phyloP scores from a whole-genome alignment of 169 alveolate species.

The Eimeria zaria region DNA sequence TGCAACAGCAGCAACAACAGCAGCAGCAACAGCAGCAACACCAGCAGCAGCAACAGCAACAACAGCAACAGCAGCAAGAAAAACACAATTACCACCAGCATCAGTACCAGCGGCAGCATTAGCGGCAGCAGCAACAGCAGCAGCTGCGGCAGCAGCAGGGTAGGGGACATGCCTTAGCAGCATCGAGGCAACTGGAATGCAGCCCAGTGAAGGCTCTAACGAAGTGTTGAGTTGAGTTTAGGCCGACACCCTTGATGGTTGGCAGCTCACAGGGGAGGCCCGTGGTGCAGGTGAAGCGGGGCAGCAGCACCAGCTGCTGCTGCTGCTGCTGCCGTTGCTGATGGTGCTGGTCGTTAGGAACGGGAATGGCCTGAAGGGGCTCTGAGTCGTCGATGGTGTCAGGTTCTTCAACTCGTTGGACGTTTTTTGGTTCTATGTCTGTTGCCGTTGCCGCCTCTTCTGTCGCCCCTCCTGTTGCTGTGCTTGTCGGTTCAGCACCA shows the following conservation, averaged over 20 bases:
- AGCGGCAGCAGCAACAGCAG: neutral
- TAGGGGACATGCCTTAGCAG: slow-evolving; percentile 14
- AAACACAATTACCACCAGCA: neutral
- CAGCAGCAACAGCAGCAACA: neutral
- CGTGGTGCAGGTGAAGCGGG: slow-evolving; percentile 35
- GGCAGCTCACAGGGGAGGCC: slow-evolving; percentile 76
- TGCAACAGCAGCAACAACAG: neutral
- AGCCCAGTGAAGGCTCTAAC: slow-evolving; percentile 47
- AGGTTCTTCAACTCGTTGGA: neutral
- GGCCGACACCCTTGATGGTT: slow-evolving; percentile 41
- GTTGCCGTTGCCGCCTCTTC: neutral
- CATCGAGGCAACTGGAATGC: slow-evolving; percentile 21
- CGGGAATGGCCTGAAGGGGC: slow-evolving; percentile 23
- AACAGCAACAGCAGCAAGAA: neutral
- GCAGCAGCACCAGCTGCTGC: slow-evolving; percentile 37
- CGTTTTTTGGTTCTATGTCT: neutral
- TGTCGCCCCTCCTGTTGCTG: neutral
- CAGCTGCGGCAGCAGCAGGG: neutral
- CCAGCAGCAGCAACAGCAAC: neutral
- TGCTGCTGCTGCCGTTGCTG: neutral
- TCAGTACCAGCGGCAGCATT: neutral
- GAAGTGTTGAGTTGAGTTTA: slow-evolving; percentile 13
- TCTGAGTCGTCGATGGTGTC: slow-evolving; percentile 14
- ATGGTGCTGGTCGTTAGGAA: neutral
- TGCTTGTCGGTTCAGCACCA: neutral